Base-by-base conservation (phyloP, 345 rosid genomes). In the Psidium guajava region DNA sequence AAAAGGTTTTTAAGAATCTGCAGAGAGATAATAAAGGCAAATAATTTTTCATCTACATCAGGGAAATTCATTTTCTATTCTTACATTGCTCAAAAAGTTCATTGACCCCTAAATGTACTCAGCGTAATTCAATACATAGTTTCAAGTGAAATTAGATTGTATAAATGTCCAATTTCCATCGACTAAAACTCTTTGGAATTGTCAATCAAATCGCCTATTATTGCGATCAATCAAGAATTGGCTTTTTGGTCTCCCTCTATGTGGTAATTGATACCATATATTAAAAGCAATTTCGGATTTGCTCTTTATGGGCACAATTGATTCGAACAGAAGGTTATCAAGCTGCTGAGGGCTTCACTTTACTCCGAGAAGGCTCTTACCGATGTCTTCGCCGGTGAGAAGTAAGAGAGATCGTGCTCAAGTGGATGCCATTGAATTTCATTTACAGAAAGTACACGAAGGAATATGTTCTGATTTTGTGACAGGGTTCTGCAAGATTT, bases 331-430 rank as follows among this genome's bases (percentile, higher is more conserved):
- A 28, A 88, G 87, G 86, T 44, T 27, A 12, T 86, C 82, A 69
- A 87, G 58, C 53, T 89, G 27, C 6, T 88, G 77, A 90, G 85
- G 88, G 86, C 90, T 53, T 87, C 89, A 7, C 15, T 87, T 14
- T 52, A 85, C 44, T 82, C 90, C 36, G 57, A 84, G 84, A 87
- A 54, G 10, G 52, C 11, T 50, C 52, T 50, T 14, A 50, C 52
- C 3, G 13, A 50, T 11, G 52, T 50, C 8, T 50, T 50, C 52
- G 4, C 11, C 8, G 52, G 8, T 50, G 52, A 50, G 14, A 50
- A 50, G 52, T 49, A 11, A 50, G 52, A 50, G 13, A 11, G 14
- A 50, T 50, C 52, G 52, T 8, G 42, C 11, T 8, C 40, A 27
- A 27, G 73, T 59, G 73, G 32, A 28, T 59, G 32, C 52, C 52